Base-by-base conservation (phyloP, 306 rosid genomes). In the Benincasa hispida region DNA sequence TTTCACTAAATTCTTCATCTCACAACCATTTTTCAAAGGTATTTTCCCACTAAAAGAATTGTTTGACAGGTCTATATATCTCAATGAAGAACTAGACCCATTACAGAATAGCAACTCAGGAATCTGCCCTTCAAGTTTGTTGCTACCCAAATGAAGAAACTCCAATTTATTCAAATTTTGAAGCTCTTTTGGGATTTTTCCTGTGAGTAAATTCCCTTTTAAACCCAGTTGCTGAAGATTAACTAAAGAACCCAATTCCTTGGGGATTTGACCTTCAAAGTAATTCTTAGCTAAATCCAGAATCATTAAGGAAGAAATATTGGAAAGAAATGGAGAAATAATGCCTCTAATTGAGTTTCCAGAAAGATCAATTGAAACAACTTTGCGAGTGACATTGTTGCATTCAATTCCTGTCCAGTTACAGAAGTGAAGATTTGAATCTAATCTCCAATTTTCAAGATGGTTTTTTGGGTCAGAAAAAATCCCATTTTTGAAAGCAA, bases 211-310 rank as follows among this genome's bases (percentile, higher is more conserved):
- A 83, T 91, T 94, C 66, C 82, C 18, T 10, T 90, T 87, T 24
- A 90, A 84, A 82, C 93, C 88, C 34, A 90, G 88, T 48, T 83
- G 82, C 74, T 77, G 76, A 15, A 94, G 94, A 7, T 48, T 81
- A 68, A 55, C 65, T 32, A 94, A 88, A 60, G 62, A 65, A 35
- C 97, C 97, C 2, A 94, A 62, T 58, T 91, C 97, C 66, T 35
- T 78, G 32, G 98, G 98, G 81, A 91, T 90, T 30, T 72, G 81
- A 67, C 95, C 98, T 73, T 83, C 80, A 14, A 94, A 82, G 69
- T 80, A 86, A 79, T 94, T 94, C 10, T 79, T 83, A 14, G 98
- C 84, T 79, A 94, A 85, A 79, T 94, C 96, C 47, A 94, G 96
- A 81, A 89, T 72, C 51, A 41, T 80, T 69, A 94, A 85, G 62